Percentiles rank a stretch among this genome's conserved stretches.
These are phyloP conservation scores for Recurvomyces mirabilis DNA, from an alignment of 495 filamentous ascomycete species.

Conservation along the genomic window DNA sequence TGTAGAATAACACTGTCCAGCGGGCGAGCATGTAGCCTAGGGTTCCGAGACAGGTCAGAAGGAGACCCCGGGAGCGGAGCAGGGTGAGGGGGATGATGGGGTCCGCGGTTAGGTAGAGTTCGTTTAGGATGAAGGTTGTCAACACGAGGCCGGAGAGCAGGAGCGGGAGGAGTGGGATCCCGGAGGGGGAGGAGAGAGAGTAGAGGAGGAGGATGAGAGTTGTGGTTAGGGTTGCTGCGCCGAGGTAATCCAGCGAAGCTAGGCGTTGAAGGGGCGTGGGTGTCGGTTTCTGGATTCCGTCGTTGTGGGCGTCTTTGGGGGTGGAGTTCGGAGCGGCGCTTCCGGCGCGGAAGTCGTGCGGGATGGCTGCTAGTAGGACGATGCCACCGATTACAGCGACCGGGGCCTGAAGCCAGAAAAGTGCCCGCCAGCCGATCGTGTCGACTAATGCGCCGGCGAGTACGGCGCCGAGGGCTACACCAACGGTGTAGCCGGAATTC, in stretches of 20 bases:
- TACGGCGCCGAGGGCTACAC: conserved; percentile 58
- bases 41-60: conserved; percentile 57
- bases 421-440: conserved; percentile 53
- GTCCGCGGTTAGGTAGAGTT: conserved; percentile 43
- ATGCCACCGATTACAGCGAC: conserved; percentile 44
- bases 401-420: conserved; percentile 60
- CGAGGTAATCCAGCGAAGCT: conserved; percentile 55
- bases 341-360: conserved; percentile 26
- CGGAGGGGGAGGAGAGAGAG: conserved; percentile 46
- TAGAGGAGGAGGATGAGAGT: conserved; percentile 52
- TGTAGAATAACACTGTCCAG: conserved; percentile 68
- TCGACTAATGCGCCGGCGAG: conserved; percentile 53
- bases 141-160: conserved; percentile 43
- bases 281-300: too few relatives aligned
- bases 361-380: conserved; percentile 49
- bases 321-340: conserved; percentile 7
- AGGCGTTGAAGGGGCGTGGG: conserved; percentile 35
- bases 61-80: conserved; percentile 49
- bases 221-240: conserved; percentile 47
- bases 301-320: too few relatives aligned
- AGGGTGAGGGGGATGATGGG: conserved; percentile 61
- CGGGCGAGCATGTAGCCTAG: conserved; percentile 63
- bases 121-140: conserved; percentile 48
- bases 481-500: conserved; percentile 55
- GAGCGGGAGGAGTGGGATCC: conserved; percentile 47